These are phyloP conservation scores for Lonicera japonica DNA, from an alignment of 129 eudicot species.

Conservation along the genomic window DNA sequence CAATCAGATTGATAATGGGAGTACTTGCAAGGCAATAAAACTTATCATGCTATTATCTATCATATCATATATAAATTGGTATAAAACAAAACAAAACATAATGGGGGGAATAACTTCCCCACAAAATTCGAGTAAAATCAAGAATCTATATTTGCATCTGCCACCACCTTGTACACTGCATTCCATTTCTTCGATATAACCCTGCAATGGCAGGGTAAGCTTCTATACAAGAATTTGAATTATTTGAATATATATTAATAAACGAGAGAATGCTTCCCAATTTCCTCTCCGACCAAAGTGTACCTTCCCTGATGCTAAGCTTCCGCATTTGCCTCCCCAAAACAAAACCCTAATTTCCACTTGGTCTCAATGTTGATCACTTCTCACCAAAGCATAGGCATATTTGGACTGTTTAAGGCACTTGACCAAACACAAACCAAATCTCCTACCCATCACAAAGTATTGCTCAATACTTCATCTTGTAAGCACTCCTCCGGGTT, in stretches of 20 bases:
- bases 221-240: constrained; percentile 44
- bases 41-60: background rate
- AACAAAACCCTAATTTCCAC: constrained; percentile 14
- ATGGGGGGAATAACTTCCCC: background rate
- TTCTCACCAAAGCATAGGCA: background rate
- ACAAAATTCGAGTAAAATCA: background rate
- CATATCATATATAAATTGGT: background rate
- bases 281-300: constrained; percentile 1
- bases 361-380: constrained; percentile 6
- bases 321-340: background rate
- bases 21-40: background rate
- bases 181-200: constrained; percentile 19
- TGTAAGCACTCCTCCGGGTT: constrained; percentile 92
- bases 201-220: constrained; percentile 45
- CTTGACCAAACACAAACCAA: background rate
- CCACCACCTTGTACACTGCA: constrained; percentile 31
- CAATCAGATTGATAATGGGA: no score
- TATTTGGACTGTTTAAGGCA: background rate
- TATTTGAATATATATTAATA: constrained; percentile 15
- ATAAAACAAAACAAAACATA: background rate
- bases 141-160: constrained; percentile 24
- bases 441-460: constrained; percentile 10
- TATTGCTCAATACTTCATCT: constrained; percentile 39
- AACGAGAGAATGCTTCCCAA: constrained; percentile 7
- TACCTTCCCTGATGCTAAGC: background rate